Conservation (phyloP, 164 flowering plant species). For the Houttuynia cordata region DNA sequence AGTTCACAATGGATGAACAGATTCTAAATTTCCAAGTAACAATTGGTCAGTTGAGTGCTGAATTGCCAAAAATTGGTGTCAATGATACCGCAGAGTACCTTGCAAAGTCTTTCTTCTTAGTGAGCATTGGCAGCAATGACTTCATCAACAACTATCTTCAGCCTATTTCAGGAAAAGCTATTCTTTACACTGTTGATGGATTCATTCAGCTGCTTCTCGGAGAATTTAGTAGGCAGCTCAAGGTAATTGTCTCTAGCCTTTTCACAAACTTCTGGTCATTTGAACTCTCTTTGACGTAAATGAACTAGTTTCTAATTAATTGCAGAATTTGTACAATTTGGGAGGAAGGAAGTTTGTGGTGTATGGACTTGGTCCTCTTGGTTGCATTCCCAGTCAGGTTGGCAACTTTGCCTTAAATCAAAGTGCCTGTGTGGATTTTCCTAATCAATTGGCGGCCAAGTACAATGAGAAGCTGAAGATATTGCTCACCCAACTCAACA, state of each 20-base stretch:
- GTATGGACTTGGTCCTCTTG: constrained; percentile 7
- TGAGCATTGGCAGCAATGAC: constrained; percentile 10
- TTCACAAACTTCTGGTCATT: neutral
- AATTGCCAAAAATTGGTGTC: neutral
- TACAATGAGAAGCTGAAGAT: neutral
- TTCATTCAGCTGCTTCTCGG: constrained; percentile 1
- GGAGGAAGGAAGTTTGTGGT: constrained; percentile 9
- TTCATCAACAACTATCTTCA: neutral
- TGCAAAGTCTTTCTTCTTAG: constrained; percentile 7
- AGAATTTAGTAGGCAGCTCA: constrained; percentile 5
- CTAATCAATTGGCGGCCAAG: neutral
- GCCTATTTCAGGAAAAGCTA: neutral
- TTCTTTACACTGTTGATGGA: neutral
- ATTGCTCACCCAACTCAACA: neutral
- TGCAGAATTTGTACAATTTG: constrained; percentile 5
- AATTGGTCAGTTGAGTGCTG: neutral
- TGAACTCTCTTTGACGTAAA: too few species aligned
- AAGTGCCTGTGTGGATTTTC: neutral
- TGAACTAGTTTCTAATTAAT: neutral
- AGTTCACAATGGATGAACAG: constrained; percentile 5
- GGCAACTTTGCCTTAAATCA: neutral
- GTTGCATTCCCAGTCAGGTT: constrained; percentile 4
- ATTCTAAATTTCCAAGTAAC: constrained; percentile 2
- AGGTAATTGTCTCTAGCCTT: neutral
- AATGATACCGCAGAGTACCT: neutral